Evolutionary conservation across 768 basidiomycete species (phyloP), one percentile per base, ranked within the genome.

Genomic region (Tulasnella sp.): DNA sequence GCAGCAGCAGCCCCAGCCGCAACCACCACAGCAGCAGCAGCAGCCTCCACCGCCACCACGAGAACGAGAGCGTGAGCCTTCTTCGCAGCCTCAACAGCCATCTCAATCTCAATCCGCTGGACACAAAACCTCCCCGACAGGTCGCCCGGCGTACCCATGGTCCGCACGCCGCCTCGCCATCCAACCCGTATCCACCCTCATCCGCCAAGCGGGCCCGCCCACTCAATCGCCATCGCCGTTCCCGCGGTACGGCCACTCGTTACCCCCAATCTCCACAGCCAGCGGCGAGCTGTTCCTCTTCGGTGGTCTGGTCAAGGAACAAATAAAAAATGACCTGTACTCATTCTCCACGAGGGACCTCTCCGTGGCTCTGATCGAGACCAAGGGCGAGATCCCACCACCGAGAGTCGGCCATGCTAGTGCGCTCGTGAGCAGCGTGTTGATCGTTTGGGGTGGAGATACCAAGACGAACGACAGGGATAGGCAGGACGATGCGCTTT

Each of bases 341-440:
- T 86, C 93, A n/a, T 91, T 99, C 83, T 91, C 91, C 51, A 90
- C 92, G 3, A 88, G 91, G 57, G 91, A 94, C 80, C 88, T 94
- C 79, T 89, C 92, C 20, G 92, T 94, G 10, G 91, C 90, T 15
- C 87, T 95, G 15, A 86, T 98, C 42, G 93, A 96, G 83, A 98
- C 96, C 0, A 89, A 88, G 16, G 98, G 98, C 5, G 94, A 96
- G 81, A 86, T 93, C 9, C 98, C 98, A 0, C 90, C 90, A 20
- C 91, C 95, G 0, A 87, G 98, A 80, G 96, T 99, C n/a, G 97
- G 98, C 0, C 98, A 99, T 85, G 95, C 96, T 3, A 92, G 93
- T 84, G 97, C 97, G 7, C 90, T 98, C 73, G 95, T 99, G 78
- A 95, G 95, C 84, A 95, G 93, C 82, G 97, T 42, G 98, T 97